phyloP scores from a whole-genome alignment of 75 land plant genomes.

The Picea glauca region DNA sequence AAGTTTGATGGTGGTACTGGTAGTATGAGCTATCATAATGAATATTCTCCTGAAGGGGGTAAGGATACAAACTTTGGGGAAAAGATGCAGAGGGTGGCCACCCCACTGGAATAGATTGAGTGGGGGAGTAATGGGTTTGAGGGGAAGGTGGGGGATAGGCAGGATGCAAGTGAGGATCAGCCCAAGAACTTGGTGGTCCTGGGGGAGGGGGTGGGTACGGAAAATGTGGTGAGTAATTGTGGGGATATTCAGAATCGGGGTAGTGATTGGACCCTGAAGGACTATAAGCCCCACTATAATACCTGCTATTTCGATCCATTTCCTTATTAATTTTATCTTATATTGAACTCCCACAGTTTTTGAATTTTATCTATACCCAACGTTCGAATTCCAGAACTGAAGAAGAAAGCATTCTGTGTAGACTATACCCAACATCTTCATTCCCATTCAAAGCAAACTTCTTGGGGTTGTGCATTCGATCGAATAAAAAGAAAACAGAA shows the following conservation, averaged over 20 bases:
- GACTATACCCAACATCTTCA: too few relatives aligned
- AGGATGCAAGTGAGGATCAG: neutral
- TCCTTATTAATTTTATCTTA: neutral
- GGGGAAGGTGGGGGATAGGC: neutral
- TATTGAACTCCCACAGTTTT: too few relatives aligned
- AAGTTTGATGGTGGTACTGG: neutral
- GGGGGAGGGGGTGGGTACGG: neutral
- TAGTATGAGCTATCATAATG: neutral
- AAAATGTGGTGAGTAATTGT: neutral
- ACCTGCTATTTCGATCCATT: conserved; percentile 1
- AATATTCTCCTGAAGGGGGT: neutral
- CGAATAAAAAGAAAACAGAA: too few relatives aligned
- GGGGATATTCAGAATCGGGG: neutral
- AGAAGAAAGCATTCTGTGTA: too few relatives aligned
- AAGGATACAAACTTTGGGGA: neutral
- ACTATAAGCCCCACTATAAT: neutral
- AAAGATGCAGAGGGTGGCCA: conserved; percentile 9
- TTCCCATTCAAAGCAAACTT: too few relatives aligned
- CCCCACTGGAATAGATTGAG: neutral
- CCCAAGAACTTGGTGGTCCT: neutral
- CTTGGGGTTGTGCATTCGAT: too few relatives aligned
- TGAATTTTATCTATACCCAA: too few relatives aligned
- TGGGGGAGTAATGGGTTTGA: neutral
- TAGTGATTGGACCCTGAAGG: conserved; percentile 4
- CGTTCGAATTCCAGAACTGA: too few relatives aligned